Evolutionary conservation across 1,139 yeast genomes (phyloP).

Genomic region (Eremothecium sinecaudum): DNA sequence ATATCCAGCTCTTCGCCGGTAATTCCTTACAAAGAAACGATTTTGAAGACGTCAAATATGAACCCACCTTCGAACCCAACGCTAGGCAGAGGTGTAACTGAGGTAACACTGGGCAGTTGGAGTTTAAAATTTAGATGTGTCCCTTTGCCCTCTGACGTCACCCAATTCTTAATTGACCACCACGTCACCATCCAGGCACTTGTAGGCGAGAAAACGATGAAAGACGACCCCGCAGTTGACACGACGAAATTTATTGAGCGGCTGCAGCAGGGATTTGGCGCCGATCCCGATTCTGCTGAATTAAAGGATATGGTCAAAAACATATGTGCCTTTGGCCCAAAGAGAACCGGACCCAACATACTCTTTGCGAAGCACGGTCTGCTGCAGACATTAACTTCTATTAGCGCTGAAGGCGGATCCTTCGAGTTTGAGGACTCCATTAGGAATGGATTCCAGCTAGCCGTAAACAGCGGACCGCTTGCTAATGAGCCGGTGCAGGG

Average conservation of each 20-base stretch:
- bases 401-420: constrained; percentile 20
- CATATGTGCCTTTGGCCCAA: constrained; percentile 69
- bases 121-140: constrained; percentile 41
- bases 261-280: constrained; percentile 30
- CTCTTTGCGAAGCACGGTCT: constrained; percentile 43
- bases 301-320: constrained; percentile 31
- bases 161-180: constrained; percentile 42
- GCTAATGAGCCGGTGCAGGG: constrained; percentile 87
- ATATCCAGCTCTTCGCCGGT: constrained; percentile 84
- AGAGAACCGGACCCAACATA: constrained; percentile 66
- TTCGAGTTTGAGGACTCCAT: constrained; percentile 58
- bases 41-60: constrained; percentile 42
- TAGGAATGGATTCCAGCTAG: constrained; percentile 76
- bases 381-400: constrained; percentile 25
- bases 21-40: constrained; percentile 89
- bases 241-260: constrained; percentile 31
- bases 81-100: constrained; percentile 36
- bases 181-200: constrained; percentile 35
- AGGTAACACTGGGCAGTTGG: constrained; percentile 40
- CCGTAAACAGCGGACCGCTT: constrained; percentile 78
- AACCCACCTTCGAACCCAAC: constrained; percentile 35
- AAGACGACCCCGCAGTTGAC: constrained; percentile 12
- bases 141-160: constrained; percentile 49
- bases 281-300: constrained; percentile 17
- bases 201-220: neutral